These are phyloP conservation scores for Calonectria multiphialidica DNA, from an alignment of 2,329 filamentous ascomycete genomes.

Conservation along the genomic window DNA sequence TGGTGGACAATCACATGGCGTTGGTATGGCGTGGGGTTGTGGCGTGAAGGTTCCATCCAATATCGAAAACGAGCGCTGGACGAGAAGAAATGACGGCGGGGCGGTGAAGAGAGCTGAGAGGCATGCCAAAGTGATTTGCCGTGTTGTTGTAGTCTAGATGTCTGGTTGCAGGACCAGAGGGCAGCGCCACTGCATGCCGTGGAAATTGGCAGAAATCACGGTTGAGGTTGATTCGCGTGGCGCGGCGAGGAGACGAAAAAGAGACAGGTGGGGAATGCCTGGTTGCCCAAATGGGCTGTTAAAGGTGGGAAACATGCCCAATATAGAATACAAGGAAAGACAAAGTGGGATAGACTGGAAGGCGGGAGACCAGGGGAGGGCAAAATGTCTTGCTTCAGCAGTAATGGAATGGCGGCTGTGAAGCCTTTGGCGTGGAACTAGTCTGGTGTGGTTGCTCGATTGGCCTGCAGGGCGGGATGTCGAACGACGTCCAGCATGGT, in stretches of 20 bases:
- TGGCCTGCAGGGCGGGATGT: background rate
- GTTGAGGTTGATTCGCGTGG: background rate
- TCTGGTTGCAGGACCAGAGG: background rate
- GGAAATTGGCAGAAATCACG: background rate
- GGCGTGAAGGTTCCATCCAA: background rate
- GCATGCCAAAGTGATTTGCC: background rate
- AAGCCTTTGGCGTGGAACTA: background rate
- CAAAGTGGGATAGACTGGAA: background rate
- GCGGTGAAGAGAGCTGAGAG: background rate
- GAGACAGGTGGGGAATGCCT: background rate
- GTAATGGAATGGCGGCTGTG: background rate
- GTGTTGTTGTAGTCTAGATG: background rate
- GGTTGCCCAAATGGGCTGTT: background rate
- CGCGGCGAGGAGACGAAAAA: slow-evolving; percentile 12
- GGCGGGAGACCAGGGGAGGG: background rate
- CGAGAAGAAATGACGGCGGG: background rate
- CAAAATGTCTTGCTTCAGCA: slow-evolving; percentile 6
- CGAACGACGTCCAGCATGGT: background rate
- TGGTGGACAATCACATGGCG: no score
- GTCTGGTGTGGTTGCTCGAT: slow-evolving; percentile 5
- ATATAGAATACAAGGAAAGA: slow-evolving; percentile 3
- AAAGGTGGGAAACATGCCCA: background rate
- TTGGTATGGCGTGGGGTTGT: background rate
- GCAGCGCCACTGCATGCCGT: background rate
- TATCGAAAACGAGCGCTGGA: background rate